A percentile compares a stretch with the other conserved stretches of the same genome.
phyloP scores from a whole-genome alignment of 2,329 filamentous ascomycete species.

The Dactylellina drechsleri region DNA sequence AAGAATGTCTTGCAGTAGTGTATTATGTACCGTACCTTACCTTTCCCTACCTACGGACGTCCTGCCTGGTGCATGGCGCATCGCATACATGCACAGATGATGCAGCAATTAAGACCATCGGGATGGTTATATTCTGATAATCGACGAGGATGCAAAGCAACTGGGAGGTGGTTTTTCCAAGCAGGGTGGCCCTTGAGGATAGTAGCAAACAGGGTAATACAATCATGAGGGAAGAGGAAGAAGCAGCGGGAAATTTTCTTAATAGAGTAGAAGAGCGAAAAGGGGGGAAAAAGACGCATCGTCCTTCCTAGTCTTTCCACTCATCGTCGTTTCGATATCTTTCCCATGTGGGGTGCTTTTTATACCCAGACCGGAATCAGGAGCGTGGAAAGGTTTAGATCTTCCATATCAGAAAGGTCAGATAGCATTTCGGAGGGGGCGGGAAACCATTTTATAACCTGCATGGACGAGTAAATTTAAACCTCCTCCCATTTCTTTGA shows the following conservation, averaged over 20 bases:
- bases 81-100: constrained; percentile 28
- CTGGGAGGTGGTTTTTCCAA: constrained; percentile 23
- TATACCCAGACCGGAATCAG: constrained; percentile 31
- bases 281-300: constrained; percentile 47
- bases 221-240: constrained; percentile 49
- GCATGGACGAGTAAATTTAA: background rate
- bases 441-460: constrained; percentile 32
- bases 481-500: background rate
- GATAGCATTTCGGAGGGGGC: constrained; percentile 20
- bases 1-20: constrained; percentile 50
- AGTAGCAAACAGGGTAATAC: constrained; percentile 47
- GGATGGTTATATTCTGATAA: constrained; percentile 37
- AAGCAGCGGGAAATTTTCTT: constrained; percentile 49
- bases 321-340: constrained; percentile 11
- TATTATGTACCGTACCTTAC: constrained; percentile 49
- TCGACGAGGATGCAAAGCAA: constrained; percentile 25
- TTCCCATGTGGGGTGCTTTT: constrained; percentile 44
- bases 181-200: background rate
- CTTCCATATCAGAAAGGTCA: constrained; percentile 47
- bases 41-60: constrained; percentile 21
- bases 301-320: constrained; percentile 34
- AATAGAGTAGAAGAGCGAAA: constrained; percentile 15
- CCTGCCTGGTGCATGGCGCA: constrained; percentile 45
- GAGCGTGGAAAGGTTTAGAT: constrained; percentile 16
- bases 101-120: constrained; percentile 18